Conservation (phyloP, 2,329 filamentous ascomycete species). For the Colletotrichum musicola region DNA sequence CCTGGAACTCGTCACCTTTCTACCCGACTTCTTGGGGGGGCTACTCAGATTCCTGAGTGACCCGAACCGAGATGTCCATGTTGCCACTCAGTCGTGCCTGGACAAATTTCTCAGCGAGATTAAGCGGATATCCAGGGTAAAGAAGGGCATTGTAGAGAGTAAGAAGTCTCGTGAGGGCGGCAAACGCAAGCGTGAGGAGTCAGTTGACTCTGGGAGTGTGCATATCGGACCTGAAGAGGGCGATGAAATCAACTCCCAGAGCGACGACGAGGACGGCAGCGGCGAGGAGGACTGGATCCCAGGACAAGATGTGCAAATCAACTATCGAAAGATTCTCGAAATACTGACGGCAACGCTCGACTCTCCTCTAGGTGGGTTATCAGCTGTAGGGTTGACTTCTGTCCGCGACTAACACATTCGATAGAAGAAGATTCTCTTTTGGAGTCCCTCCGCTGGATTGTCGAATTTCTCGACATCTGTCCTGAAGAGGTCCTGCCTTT, state of each 20-base stretch:
- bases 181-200: conserved; percentile 77
- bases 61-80: conserved; percentile 92
- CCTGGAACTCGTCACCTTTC: conserved; percentile 90
- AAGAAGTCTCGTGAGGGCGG: conserved; percentile 77
- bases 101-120: conserved; percentile 95
- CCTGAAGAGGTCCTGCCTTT: conserved; percentile 96
- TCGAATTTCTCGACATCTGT: conserved; percentile 96
- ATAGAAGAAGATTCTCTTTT: conserved; percentile 91
- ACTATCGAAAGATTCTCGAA: conserved; percentile 90
- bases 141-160: conserved; percentile 91
- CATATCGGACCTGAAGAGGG: conserved; percentile 70
- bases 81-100: conserved; percentile 87
- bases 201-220: conserved; percentile 74
- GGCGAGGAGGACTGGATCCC: conserved; percentile 96
- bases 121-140: conserved; percentile 91
- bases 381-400: neutral
- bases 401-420: conserved; percentile 7
- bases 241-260: conserved; percentile 70
- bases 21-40: conserved; percentile 92
- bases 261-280: conserved; percentile 68
- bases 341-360: conserved; percentile 92
- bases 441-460: conserved; percentile 93
- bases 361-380: conserved; percentile 75
- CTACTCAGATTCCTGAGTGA: conserved; percentile 94
- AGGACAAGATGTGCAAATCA: conserved; percentile 95